A percentile compares a stretch with the other conserved stretches of the same genome.
Conservation (phyloP, 148 eudicot genomes). For the Fagopyrum esculentum region DNA sequence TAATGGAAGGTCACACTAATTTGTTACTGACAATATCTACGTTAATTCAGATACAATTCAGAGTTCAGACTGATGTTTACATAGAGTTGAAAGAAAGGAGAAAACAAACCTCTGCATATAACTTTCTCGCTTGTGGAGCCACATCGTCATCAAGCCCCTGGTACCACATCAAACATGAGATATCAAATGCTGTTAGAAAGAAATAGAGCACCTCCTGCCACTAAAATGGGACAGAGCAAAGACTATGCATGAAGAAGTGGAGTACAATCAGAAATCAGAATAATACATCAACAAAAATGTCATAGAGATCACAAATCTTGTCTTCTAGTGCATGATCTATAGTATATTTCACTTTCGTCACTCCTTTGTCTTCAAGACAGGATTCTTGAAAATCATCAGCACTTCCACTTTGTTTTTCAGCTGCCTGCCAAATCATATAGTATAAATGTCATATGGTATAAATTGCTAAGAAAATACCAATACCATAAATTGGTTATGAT, state of each 20-base stretch:
- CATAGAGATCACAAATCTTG: conserved; percentile 93
- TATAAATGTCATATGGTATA: neutral
- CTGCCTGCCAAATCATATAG: conserved; percentile 31
- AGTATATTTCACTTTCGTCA: conserved; percentile 40
- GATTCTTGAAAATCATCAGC: conserved; percentile 67
- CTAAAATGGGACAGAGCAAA: neutral
- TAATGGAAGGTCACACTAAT: neutral
- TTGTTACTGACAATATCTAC: neutral
- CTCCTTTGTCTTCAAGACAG: conserved; percentile 45
- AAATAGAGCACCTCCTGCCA: neutral
- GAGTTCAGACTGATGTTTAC: conserved; percentile 3
- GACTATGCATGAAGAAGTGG: conserved; percentile 3
- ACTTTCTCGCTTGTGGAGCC: conserved; percentile 82
- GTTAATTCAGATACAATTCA: neutral
- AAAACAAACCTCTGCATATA: conserved; percentile 76
- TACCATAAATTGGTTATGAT: neutral
- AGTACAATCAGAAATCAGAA: conserved; percentile 8
- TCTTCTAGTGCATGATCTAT: conserved; percentile 83
- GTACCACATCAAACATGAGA: conserved; percentile 7
- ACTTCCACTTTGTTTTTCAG: conserved; percentile 54
- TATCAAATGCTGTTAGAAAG: conserved; percentile 13
- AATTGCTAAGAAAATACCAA: neutral
- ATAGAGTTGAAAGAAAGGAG: neutral
- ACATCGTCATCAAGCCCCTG: conserved; percentile 95
- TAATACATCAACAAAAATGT: conserved; percentile 74